Evolutionary conservation across 345 rosid species (phyloP), one percentile per base, ranked within the genome.

Genomic region (Sisymbrium irio): DNA sequence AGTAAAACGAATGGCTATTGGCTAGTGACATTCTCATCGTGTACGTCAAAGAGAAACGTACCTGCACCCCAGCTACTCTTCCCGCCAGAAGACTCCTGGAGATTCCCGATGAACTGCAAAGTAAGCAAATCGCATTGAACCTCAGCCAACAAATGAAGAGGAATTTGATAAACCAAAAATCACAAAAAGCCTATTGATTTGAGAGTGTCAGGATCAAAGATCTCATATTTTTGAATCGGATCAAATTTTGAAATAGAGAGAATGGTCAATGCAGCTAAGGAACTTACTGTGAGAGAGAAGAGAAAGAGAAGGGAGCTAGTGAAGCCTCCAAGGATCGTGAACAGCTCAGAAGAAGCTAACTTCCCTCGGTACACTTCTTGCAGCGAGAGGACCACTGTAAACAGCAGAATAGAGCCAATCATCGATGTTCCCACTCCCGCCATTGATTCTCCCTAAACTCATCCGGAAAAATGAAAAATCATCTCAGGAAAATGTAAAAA

Each of bases 41-140:
- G 28, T 36, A 59, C 19, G 17, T 6, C 62, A 35, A 17, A 59
- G 67, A 42, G 53, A 62, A 88, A 87, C 91, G 83, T 67, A 92
- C 99, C 97, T 14, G 97, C 85, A 57, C 96, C 97, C 99, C 96
- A 94, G 0, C 97, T 87, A 60, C 89, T 94, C 85, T 76, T 94
- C 77, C 85, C 61, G 70, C 96, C 91, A 78, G 83, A 73, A 18
- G 92, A 71, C 77, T 89, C 99, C 78, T 92, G 97, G 77, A 86
- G 87, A 36, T 65, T 65, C 2, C 70, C 70, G 0, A 65, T 83
- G 81, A 92, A 89, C 97, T 95, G 89, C 84, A 85, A 57, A 51
- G 12, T 18, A 15, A 35, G 4, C 3, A 67, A 56, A 15, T 9
- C 6, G 12, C 18, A 39, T 54, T 5, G 32, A 15, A 15, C 22